Base-by-base conservation (phyloP, 441 rosid genomes). In the Corymbia citriodora region DNA sequence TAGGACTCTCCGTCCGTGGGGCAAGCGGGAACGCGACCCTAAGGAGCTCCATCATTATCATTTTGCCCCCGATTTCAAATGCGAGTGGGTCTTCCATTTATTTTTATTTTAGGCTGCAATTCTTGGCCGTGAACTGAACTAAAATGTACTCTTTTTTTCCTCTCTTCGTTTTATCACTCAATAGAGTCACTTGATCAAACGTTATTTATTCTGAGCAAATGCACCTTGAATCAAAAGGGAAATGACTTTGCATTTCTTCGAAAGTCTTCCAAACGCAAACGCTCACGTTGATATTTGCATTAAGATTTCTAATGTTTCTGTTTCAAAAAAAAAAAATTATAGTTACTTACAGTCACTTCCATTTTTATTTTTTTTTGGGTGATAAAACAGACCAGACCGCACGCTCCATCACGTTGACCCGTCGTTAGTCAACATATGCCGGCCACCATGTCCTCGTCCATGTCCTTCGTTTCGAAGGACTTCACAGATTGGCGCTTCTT, bases 351-450 rank as follows among this genome's bases (percentile, higher is more conserved):
- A 33, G 33, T 33, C 33, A 2, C 33, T 33, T 33, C 33, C 33
- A 33, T 2, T 33, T 33, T 33, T 33, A 2, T 33, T 2, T 33
- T 33, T 33, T 33, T 33, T 33, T 33, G 33, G 33, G 33, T 33
- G 33, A 55, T 55, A 55, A 55, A 21, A 57, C 3, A 55, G 10
- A 0, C 21, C 19, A 55, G 23, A 4, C 61, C 61, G 8, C 61
- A 55, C 61, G 61, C 5, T 1, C 25, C 61, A 55, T 55, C 27
- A 9, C 61, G 61, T 55, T 55, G 61, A 55, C 61, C 61, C 61
- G 21, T 57, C 27, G 13, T 29, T 8, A 0, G 70, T 3, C 0
- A 0, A 29, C 7, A 8, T n/a, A 13, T 1, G 70, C 31, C 9
- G 31, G 0, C 15, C 33, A 1, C 33, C 33, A 29, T 31, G 33